Evolutionary conservation across 208 protist genomes (phyloP).

Genomic region (Leishmania turanica): DNA sequence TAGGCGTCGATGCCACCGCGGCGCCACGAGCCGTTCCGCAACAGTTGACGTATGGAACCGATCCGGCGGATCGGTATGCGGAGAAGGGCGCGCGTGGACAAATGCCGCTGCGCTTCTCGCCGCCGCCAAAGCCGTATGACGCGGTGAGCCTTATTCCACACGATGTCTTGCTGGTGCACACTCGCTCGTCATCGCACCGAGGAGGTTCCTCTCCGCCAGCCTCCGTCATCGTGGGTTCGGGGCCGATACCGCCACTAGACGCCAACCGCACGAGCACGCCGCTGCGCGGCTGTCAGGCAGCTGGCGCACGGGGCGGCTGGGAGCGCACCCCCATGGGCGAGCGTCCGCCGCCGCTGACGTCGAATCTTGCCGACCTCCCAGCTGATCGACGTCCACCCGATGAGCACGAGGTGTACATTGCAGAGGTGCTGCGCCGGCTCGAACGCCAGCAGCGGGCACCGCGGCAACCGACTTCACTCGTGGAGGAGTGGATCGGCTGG

Average conservation of each 20-base stretch:
- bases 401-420: conserved; percentile 48
- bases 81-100: neutral
- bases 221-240: conserved; percentile 3
- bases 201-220: neutral
- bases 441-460: conserved; percentile 23
- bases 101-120: neutral
- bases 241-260: neutral
- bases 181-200: conserved; percentile 1
- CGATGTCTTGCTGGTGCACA: neutral
- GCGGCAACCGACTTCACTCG: conserved; percentile 43
- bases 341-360: conserved; percentile 26
- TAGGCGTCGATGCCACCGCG: neutral
- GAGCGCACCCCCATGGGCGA: conserved; percentile 19
- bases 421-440: conserved; percentile 44
- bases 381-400: conserved; percentile 23
- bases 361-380: conserved; percentile 25
- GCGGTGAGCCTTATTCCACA: neutral
- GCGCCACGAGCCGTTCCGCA: neutral
- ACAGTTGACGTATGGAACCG: neutral
- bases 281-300: conserved; percentile 5
- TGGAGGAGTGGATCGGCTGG: conserved; percentile 81
- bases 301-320: conserved; percentile 16
- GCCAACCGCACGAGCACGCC: conserved; percentile 19
- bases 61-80: neutral
- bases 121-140: neutral